These are phyloP conservation scores for Dacryopinax primogenitus DNA, from an alignment of 768 basidiomycete genomes.

Conservation along the genomic window DNA sequence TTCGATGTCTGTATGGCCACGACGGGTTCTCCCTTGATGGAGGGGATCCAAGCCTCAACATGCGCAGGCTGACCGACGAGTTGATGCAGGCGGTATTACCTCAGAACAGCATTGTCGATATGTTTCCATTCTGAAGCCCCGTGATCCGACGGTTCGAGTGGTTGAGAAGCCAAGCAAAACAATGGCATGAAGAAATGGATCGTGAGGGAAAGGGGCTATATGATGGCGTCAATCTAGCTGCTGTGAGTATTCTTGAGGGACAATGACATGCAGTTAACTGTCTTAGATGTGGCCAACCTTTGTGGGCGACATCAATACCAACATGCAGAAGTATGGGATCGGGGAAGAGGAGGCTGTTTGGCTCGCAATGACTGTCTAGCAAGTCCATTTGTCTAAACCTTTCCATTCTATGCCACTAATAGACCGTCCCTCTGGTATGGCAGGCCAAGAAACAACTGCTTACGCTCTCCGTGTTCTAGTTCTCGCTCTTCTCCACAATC, in stretches of 20 bases:
- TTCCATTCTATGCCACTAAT: neutral
- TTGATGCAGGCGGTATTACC: neutral
- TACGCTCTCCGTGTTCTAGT: constrained; percentile 12
- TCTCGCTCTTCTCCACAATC: constrained; percentile 17
- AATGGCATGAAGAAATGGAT: neutral
- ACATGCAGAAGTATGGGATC: neutral
- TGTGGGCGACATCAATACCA: neutral
- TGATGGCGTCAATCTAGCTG: neutral
- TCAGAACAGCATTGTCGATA: neutral
- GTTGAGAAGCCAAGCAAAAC: neutral
- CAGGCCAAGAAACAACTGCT: constrained; percentile 1
- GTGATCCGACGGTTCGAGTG: neutral
- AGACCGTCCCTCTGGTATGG: neutral
- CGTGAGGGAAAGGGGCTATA: neutral
- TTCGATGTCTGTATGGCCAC: neutral
- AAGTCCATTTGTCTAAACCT: neutral
- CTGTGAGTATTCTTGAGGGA: too few relatives aligned
- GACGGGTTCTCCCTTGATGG: neutral
- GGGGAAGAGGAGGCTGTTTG: neutral
- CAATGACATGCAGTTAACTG: too few relatives aligned
- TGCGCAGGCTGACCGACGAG: neutral
- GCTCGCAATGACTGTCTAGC: neutral
- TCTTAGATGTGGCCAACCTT: too few relatives aligned
- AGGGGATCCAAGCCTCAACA: neutral
- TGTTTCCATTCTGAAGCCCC: neutral